Percentiles rank a stretch among this genome's conserved stretches.
Conservation (phyloP, 257 asterid species). For the Echium plantagineum region DNA sequence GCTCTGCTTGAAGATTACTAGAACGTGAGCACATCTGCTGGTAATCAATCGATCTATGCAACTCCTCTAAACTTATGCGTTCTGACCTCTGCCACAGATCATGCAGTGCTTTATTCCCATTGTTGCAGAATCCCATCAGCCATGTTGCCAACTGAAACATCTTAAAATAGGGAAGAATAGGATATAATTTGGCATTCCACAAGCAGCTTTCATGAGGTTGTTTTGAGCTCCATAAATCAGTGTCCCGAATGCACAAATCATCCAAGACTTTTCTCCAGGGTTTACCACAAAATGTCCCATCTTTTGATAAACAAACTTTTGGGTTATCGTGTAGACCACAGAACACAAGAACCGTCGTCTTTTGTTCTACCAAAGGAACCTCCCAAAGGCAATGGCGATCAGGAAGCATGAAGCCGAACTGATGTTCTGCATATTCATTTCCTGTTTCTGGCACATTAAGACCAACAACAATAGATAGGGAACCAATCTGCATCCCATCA, state of each 20-base stretch:
- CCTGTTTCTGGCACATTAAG: constrained; percentile 39
- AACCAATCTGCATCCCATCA: constrained; percentile 70
- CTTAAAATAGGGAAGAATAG: constrained; percentile 55
- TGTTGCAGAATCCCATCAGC: constrained; percentile 75
- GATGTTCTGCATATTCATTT: constrained; percentile 16
- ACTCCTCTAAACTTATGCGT: constrained; percentile 78
- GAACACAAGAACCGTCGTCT: constrained; percentile 63
- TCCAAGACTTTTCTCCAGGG: constrained; percentile 79
- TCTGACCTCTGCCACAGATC: constrained; percentile 54
- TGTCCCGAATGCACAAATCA: constrained; percentile 59
- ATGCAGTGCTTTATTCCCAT: constrained; percentile 26
- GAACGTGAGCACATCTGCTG: constrained; percentile 67
- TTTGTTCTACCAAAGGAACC: constrained; percentile 71
- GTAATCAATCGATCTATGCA: constrained; percentile 82
- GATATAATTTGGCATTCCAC: constrained; percentile 92
- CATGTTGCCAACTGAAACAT: constrained; percentile 76
- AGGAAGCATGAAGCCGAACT: constrained; percentile 73
- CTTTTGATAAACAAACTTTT: constrained; percentile 41
- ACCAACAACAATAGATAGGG: constrained; percentile 83
- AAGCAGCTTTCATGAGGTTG: constrained; percentile 53
- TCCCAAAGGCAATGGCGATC: constrained; percentile 99
- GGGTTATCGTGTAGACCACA: constrained; percentile 97
- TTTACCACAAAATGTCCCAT: constrained; percentile 90
- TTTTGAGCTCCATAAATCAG: constrained; percentile 62
- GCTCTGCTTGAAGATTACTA: constrained; percentile 73